A percentile compares a stretch with the other conserved stretches of the same genome.
These are phyloP conservation scores for Ustilago esculenta DNA, from an alignment of 1,284 basidiomycete genomes.

Conservation along the genomic window DNA sequence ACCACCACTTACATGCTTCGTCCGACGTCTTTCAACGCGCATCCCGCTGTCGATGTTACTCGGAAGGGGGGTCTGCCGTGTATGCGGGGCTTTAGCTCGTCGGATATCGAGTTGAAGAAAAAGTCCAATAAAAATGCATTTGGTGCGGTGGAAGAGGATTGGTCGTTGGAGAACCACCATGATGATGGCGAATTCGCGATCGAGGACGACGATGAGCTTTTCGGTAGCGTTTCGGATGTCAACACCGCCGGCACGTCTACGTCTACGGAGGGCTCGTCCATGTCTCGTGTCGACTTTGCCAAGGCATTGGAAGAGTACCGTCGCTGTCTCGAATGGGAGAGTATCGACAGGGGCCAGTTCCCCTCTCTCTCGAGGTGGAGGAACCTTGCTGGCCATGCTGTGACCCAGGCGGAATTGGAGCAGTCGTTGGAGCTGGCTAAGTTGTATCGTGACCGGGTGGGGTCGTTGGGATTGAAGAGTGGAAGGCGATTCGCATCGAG, in stretches of 20 bases:
- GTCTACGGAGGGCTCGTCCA: background rate
- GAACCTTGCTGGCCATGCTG: slow-evolving; percentile 8
- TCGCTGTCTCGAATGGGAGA: slow-evolving; percentile 13
- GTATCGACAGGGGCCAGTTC: slow-evolving; percentile 16
- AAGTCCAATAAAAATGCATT: slow-evolving; percentile 30
- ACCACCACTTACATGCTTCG: too few relatives aligned
- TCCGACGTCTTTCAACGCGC: background rate
- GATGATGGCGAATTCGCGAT: slow-evolving; percentile 10
- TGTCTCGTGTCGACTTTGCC: slow-evolving; percentile 23
- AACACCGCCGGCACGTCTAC: slow-evolving; percentile 2
- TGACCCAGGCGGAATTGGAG: slow-evolving; percentile 12
- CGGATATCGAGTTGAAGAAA: slow-evolving; percentile 20
- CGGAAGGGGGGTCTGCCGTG: too few relatives aligned
- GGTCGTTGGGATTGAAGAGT: slow-evolving; percentile 11
- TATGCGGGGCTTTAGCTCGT: slow-evolving; percentile 13
- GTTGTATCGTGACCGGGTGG: slow-evolving; percentile 35
- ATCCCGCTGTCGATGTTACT: too few relatives aligned
- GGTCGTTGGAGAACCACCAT: background rate
- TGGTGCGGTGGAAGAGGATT: slow-evolving; percentile 23
- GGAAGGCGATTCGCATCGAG: slow-evolving; percentile 4
- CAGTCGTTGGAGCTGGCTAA: slow-evolving; percentile 23
- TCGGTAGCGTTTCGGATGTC: slow-evolving; percentile 17
- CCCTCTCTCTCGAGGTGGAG: slow-evolving; percentile 18
- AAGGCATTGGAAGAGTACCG: slow-evolving; percentile 10
- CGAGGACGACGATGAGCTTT: slow-evolving; percentile 36